Conservation (phyloP, 2,329 filamentous ascomycete genomes). For the Teratosphaeria gauchensis region DNA sequence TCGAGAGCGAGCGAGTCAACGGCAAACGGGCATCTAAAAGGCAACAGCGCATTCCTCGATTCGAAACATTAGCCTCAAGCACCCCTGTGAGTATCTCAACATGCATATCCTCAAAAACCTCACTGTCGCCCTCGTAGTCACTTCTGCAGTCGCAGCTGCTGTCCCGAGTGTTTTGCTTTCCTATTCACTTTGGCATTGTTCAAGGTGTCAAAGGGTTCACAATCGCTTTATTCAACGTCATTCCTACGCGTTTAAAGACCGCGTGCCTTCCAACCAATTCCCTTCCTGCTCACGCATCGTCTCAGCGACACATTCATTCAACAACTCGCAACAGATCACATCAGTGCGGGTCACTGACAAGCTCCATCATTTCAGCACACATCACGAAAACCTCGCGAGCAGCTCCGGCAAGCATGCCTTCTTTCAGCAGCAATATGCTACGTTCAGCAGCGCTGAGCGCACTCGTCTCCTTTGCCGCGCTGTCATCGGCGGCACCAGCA, state of each 20-base stretch:
- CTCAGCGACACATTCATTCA: neutral
- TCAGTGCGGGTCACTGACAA: conserved; percentile 10
- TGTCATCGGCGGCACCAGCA: conserved; percentile 9
- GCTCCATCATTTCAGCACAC: conserved; percentile 3
- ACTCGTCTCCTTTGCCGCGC: conserved; percentile 12
- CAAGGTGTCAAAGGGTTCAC: neutral
- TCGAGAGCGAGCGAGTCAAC: neutral
- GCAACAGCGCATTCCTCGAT: neutral
- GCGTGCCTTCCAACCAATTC: neutral
- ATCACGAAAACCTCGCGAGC: neutral
- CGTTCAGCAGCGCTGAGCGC: conserved; percentile 22
- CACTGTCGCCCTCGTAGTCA: neutral
- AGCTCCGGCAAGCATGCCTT: conserved; percentile 14
- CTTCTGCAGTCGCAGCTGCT: neutral
- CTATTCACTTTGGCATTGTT: conserved; percentile 3
- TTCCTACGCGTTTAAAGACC: neutral
- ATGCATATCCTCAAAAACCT: neutral
- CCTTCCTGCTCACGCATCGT: too few relatives aligned
- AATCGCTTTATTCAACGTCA: neutral
- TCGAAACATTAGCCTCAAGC: conserved; percentile 1
- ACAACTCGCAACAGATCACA: neutral
- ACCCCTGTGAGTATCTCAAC: neutral
- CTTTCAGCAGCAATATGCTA: conserved; percentile 15
- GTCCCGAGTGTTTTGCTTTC: conserved; percentile 1
- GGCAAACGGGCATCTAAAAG: neutral